Percentiles rank a stretch among this genome's conserved stretches.
Conservation (phyloP, 2,329 filamentous ascomycete genomes). For the Cryphonectria nitschkei region DNA sequence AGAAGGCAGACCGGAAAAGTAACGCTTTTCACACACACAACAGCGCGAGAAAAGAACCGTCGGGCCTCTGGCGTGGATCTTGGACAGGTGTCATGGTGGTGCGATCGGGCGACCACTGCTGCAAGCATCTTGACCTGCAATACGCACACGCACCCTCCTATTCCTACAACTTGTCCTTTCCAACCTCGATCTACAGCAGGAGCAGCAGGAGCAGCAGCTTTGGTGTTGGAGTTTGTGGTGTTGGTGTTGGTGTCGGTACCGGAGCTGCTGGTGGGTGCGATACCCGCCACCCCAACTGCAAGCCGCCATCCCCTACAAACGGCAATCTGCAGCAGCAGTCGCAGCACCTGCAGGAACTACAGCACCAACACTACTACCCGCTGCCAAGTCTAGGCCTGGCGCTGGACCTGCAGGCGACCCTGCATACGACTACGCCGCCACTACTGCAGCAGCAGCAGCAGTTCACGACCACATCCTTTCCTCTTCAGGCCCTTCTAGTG, state of each 20-base stretch:
- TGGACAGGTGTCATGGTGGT: conserved; percentile 8
- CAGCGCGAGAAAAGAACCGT: not conserved
- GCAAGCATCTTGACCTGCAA: not conserved
- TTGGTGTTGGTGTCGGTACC: not conserved
- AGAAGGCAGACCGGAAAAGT: not conserved
- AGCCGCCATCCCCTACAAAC: not conserved
- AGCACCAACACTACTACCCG: not conserved
- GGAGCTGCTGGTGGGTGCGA: not conserved
- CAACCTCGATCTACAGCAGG: not conserved
- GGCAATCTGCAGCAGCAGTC: not conserved
- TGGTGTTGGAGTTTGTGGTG: not conserved
- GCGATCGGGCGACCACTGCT: conserved; percentile 7
- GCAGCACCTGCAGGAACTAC: not conserved
- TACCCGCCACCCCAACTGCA: not conserved
- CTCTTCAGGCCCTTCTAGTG: not conserved
- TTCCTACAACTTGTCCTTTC: not conserved
- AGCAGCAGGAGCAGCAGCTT: not conserved
- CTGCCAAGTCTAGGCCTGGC: not conserved
- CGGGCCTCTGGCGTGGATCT: not conserved
- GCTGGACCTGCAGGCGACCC: not conserved
- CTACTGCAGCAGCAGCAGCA: not conserved
- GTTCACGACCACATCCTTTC: not conserved
- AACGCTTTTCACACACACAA: not conserved
- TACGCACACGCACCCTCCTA: not conserved
- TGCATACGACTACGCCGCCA: not conserved